Percentiles rank a stretch among this genome's conserved stretches.
phyloP scores from a whole-genome alignment of 495 filamentous ascomycete species.

The Neurospora sp. region DNA sequence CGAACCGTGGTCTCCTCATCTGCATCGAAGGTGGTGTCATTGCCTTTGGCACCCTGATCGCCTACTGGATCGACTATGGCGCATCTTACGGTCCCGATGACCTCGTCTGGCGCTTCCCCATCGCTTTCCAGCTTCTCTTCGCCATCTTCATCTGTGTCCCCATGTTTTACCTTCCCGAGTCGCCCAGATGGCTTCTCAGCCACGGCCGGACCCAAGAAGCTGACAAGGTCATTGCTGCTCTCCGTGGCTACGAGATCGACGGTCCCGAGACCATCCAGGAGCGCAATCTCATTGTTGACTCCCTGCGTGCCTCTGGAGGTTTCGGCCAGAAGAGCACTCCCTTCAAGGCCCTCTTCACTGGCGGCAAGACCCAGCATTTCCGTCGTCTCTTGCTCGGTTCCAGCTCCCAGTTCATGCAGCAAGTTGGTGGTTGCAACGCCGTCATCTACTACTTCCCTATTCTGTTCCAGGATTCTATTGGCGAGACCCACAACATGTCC shows the following conservation, averaged over 20 bases:
- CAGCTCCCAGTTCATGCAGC: slow-evolving; percentile 66
- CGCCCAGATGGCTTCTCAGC: slow-evolving; percentile 64
- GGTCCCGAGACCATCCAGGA: slow-evolving; percentile 46
- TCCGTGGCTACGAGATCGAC: slow-evolving; percentile 50
- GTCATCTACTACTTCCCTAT: slow-evolving; percentile 81
- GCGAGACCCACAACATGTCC: slow-evolving; percentile 46
- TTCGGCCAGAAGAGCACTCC: slow-evolving; percentile 43
- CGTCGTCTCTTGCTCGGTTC: slow-evolving; percentile 52
- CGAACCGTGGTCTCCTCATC: slow-evolving; percentile 71
- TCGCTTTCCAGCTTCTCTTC: slow-evolving; percentile 73
- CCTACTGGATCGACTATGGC: slow-evolving; percentile 80
- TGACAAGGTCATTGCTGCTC: slow-evolving; percentile 57
- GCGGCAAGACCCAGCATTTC: slow-evolving; percentile 56
- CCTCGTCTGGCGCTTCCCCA: slow-evolving; percentile 71
- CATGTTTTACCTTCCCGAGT: slow-evolving; percentile 64
- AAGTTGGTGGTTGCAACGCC: slow-evolving; percentile 66
- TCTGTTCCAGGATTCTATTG: slow-evolving; percentile 59
- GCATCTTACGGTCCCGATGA: slow-evolving; percentile 55
- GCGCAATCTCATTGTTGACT: slow-evolving; percentile 54
- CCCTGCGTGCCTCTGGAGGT: slow-evolving; percentile 52
- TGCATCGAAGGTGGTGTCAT: slow-evolving; percentile 77
- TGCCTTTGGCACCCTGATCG: slow-evolving; percentile 67
- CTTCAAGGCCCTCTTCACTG: slow-evolving; percentile 46
- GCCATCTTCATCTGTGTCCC: slow-evolving; percentile 53
- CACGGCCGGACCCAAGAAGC: slow-evolving; percentile 60